A percentile compares a stretch with the other conserved stretches of the same genome.
phyloP scores from a whole-genome alignment of 768 basidiomycete species.

The Lactarius indigo region DNA sequence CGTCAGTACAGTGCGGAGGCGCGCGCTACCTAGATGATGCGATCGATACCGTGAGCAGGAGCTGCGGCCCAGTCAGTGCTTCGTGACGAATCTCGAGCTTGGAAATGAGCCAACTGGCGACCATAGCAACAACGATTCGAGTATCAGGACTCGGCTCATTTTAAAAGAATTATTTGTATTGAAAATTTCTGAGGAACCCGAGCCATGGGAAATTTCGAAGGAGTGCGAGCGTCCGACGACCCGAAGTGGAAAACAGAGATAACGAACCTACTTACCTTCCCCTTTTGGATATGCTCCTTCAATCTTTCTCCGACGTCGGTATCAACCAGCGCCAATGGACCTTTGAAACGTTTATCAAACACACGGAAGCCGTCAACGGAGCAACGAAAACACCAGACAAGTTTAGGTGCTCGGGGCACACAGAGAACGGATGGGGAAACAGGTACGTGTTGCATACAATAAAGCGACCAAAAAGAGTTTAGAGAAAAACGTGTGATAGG shows the following conservation, averaged over 20 bases:
- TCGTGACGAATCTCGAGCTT: constrained; percentile 3
- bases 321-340: not conserved
- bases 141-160: not conserved
- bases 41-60: constrained; percentile 11
- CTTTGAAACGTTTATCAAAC: constrained; percentile 5
- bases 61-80: constrained; percentile 6
- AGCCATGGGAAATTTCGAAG: constrained; percentile 8
- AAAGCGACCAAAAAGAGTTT: constrained; percentile 9
- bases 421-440: constrained; percentile 6
- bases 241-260: not conserved
- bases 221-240: not conserved
- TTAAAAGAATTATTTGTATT: not conserved
- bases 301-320: not conserved
- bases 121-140: constrained; percentile 11
- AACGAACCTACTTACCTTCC: constrained; percentile 24
- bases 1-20: not conserved
- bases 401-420: constrained; percentile 5
- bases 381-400: not conserved
- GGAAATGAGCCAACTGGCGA: constrained; percentile 4
- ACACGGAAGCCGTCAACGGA: not conserved
- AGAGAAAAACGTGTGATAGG: constrained; percentile 7
- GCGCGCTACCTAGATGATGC: not conserved
- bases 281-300: constrained; percentile 4
- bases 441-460: constrained; percentile 18
- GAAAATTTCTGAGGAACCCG: not conserved